Percentiles rank a stretch among this genome's conserved stretches.
Evolutionary conservation across 352 stramenopile genomes (phyloP).

Genomic region (Pythium monospermum): DNA sequence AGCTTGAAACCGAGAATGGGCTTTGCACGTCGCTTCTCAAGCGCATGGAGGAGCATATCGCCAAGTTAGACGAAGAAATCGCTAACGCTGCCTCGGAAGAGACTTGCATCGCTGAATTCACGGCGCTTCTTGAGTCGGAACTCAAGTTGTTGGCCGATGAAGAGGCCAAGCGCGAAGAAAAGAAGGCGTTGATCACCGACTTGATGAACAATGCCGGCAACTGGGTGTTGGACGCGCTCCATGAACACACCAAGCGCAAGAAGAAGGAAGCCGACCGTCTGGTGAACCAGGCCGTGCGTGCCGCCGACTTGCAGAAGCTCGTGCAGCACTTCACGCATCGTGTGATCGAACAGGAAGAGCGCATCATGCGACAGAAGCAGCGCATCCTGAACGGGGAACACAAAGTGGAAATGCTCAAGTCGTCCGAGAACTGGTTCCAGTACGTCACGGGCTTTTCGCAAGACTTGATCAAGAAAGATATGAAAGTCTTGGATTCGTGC

Average conservation of each 20-base stretch:
- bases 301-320: slow-evolving; percentile 80
- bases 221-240: slow-evolving; percentile 79
- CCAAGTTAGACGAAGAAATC: slow-evolving; percentile 72
- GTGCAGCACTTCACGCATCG: slow-evolving; percentile 88
- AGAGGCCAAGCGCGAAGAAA: slow-evolving; percentile 83
- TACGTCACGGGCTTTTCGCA: slow-evolving; percentile 74
- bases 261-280: slow-evolving; percentile 83
- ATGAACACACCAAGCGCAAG: slow-evolving; percentile 84
- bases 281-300: slow-evolving; percentile 77
- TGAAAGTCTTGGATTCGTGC: slow-evolving; percentile 67
- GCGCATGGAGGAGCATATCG: slow-evolving; percentile 82
- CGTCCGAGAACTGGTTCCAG: slow-evolving; percentile 86
- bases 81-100: slow-evolving; percentile 68
- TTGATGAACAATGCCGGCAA: slow-evolving; percentile 86
- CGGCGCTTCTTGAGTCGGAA: slow-evolving; percentile 61
- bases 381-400: slow-evolving; percentile 86
- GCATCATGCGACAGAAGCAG: slow-evolving; percentile 89
- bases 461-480: slow-evolving; percentile 82
- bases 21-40: slow-evolving; percentile 73
- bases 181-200: slow-evolving; percentile 82
- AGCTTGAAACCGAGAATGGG: slow-evolving; percentile 76
- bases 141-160: slow-evolving; percentile 75
- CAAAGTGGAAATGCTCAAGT: slow-evolving; percentile 90
- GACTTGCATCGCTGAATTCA: slow-evolving; percentile 68
- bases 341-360: slow-evolving; percentile 87